A percentile compares a stretch with the other conserved stretches of the same genome.
These are phyloP conservation scores for Aspergillus steynii DNA, from an alignment of 495 filamentous ascomycete species.

Conservation along the genomic window DNA sequence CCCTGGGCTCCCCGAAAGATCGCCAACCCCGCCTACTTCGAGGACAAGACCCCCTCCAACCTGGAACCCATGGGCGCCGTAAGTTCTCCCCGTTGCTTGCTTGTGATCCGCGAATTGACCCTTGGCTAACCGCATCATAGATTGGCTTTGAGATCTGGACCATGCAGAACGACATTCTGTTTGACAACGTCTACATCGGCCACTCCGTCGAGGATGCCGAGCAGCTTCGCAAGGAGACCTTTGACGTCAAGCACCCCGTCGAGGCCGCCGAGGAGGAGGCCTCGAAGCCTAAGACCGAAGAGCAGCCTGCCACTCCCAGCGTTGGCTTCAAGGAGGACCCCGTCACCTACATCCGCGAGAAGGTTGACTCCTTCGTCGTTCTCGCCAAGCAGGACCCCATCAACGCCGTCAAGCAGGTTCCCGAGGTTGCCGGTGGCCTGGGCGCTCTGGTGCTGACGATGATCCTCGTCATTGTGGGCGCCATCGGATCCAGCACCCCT, in stretches of 20 bases:
- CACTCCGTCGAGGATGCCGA: slow-evolving; percentile 94
- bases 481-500: slow-evolving; percentile 53
- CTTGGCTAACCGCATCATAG: slow-evolving; percentile 37
- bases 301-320: slow-evolving; percentile 65
- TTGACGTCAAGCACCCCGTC: slow-evolving; percentile 83
- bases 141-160: slow-evolving; percentile 99
- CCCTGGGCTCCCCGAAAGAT: slow-evolving; percentile 94
- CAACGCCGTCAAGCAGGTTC: slow-evolving; percentile 85
- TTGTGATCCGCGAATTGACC: neutral
- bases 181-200: slow-evolving; percentile 99
- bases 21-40: slow-evolving; percentile 92
- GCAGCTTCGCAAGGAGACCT: slow-evolving; percentile 88
- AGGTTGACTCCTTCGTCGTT: slow-evolving; percentile 82
- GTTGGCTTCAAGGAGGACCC: slow-evolving; percentile 94
- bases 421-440: slow-evolving; percentile 83
- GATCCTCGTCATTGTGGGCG: slow-evolving; percentile 64
- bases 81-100: slow-evolving; percentile 41
- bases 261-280: slow-evolving; percentile 85
- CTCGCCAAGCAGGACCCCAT: slow-evolving; percentile 86
- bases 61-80: slow-evolving; percentile 97
- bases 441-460: slow-evolving; percentile 67
- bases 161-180: slow-evolving; percentile 98
- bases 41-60: slow-evolving; percentile 96
- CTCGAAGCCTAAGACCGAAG: slow-evolving; percentile 74
- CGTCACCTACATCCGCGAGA: slow-evolving; percentile 83